Evolutionary conservation across 441 rosid genomes (phyloP).

Genomic region (Adansonia madagascariensis): DNA sequence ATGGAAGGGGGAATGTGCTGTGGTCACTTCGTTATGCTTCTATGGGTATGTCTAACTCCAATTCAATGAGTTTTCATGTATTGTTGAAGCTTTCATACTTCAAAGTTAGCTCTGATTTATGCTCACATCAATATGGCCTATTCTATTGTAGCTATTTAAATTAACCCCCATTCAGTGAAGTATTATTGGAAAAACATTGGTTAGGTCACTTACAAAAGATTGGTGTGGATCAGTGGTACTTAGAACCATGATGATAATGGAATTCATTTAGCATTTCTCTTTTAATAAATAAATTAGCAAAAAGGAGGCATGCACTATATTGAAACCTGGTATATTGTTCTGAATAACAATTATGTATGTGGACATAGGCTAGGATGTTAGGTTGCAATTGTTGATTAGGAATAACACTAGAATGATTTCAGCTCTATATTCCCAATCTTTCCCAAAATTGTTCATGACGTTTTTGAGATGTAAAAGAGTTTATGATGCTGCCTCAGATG

Average conservation of each 20-base stretch:
- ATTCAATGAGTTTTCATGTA: background rate
- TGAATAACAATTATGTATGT: background rate
- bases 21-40: background rate
- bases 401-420: background rate
- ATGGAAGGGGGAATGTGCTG: background rate
- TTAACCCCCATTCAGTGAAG: background rate
- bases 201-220: background rate
- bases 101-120: background rate
- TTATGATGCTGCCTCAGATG: background rate
- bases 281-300: background rate
- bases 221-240: background rate
- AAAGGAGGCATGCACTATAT: background rate
- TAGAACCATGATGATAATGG: background rate
- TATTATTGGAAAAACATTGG: background rate
- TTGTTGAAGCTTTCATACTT: background rate
- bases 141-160: background rate
- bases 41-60: background rate
- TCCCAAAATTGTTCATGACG: conserved; percentile 1
- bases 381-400: background rate
- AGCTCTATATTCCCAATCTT: background rate
- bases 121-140: background rate
- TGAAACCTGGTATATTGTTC: background rate
- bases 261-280: background rate
- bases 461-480: conserved; percentile 1
- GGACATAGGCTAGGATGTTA: background rate